Conservation (phyloP, 257 asterid species). For the Jaltomata sinuosa region DNA sequence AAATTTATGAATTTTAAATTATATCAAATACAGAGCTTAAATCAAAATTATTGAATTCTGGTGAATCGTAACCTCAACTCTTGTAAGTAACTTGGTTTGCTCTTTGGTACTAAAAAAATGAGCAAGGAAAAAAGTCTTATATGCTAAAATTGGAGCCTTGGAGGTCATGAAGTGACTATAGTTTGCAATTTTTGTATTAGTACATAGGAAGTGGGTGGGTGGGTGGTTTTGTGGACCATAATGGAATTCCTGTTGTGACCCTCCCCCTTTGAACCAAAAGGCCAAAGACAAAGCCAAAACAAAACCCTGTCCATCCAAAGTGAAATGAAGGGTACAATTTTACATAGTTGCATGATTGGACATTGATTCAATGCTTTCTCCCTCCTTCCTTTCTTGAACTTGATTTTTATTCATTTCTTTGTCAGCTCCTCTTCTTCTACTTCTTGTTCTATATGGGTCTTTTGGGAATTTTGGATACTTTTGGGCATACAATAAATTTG, state of each 20-base stretch:
- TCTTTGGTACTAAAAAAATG: neutral
- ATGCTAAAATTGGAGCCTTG: neutral
- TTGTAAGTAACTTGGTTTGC: neutral
- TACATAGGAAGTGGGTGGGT: neutral
- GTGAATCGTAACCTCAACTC: neutral
- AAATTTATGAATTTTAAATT: neutral
- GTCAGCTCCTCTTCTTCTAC: neutral
- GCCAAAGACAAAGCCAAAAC: neutral
- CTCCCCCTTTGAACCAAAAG: neutral
- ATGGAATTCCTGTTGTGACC: neutral
- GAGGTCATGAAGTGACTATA: neutral
- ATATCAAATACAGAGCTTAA: neutral
- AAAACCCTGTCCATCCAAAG: conserved; percentile 13
- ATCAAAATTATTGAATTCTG: neutral
- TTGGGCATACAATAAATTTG: neutral
- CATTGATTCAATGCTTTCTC: neutral
- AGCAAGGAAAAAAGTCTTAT: neutral
- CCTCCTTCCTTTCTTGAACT: neutral
- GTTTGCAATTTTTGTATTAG: neutral
- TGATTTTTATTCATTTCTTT: neutral
- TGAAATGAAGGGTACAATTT: neutral
- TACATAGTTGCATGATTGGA: conserved; percentile 8
- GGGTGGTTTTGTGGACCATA: neutral
- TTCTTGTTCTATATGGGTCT: neutral
- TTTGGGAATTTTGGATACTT: neutral